Base-by-base conservation (phyloP, 768 basidiomycete genomes). In the Trametes elegans region DNA sequence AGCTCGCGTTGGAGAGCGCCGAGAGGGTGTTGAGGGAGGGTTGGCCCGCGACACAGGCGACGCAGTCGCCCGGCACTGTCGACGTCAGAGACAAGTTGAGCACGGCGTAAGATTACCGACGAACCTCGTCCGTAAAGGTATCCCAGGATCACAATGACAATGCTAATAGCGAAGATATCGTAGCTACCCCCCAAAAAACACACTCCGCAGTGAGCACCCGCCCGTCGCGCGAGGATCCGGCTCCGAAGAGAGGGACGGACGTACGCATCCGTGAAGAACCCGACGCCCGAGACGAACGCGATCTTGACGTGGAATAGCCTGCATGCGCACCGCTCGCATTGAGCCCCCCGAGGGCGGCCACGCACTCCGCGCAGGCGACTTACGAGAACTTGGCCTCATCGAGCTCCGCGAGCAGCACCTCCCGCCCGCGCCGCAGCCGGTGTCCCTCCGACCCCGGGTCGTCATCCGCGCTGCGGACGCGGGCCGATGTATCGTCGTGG, bases 281-380 rank as follows among this genome's bases (percentile, higher is more conserved):
- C 67, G 4, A 62, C 64, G 32, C 67, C 68, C 26, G 68, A 74
- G 44, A 75, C 73, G 34, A 71, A 49, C 59, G 64, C 66, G 51
- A 75, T 66, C 64, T 79, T 80, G 49, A 78, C 71, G 57, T 83
- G 81, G 68, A 80, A 81, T 71, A 74, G 78, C 1, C 74, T 75
- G 53, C 31, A 3, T n/a, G n/a, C n/a, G n/a, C n/a, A n/a, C n/a
- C n/a, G n/a, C n/a, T n/a, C n/a, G n/a, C n/a, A n/a, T n/a, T n/a
- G n/a, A n/a, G n/a, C n/a, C n/a, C 21, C 1, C 4, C 23, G 2
- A 23, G 3, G 6, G 19, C 28, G 43, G n/a, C n/a, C n/a, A n/a
- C n/a, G n/a, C n/a, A n/a, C n/a, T n/a, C n/a, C 7, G 43, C 23
- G 32, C 16, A 32, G 49, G 23, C 18, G 7, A 67, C 71, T 26